phyloP scores from a whole-genome alignment of 2,329 filamentous ascomycete species.

The Dothiorella sarmentorum region DNA sequence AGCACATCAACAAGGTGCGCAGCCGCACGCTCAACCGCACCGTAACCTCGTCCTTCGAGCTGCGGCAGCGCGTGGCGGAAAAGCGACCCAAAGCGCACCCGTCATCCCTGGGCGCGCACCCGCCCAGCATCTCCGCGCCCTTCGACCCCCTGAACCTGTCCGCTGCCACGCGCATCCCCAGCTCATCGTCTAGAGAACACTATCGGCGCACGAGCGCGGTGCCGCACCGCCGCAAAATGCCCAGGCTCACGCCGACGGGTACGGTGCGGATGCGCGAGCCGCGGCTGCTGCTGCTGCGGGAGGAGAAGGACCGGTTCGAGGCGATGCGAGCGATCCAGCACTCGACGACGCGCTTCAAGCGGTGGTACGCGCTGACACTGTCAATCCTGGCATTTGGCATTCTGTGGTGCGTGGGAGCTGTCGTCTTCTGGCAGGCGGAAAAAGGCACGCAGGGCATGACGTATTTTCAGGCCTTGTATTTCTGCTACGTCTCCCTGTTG shows the following conservation, averaged over 20 bases:
- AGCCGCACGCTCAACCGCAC: constrained; percentile 53
- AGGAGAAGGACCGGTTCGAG: constrained; percentile 65
- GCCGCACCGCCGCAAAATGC: not conserved
- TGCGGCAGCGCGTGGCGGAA: constrained; percentile 34
- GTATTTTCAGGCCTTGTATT: constrained; percentile 83
- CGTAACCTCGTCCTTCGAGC: constrained; percentile 51
- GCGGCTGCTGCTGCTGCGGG: constrained; percentile 55
- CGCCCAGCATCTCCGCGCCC: constrained; percentile 22
- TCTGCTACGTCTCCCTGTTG: constrained; percentile 76
- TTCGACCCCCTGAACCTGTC: constrained; percentile 20
- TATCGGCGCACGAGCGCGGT: too few relatives aligned
- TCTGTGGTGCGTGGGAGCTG: constrained; percentile 77
- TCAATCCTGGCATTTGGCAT: constrained; percentile 66
- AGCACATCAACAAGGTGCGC: constrained; percentile 55
- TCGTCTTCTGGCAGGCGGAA: constrained; percentile 67
- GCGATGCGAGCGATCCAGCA: constrained; percentile 79
- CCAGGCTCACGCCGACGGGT: constrained; percentile 9
- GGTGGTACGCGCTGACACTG: constrained; percentile 69
- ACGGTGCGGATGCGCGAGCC: constrained; percentile 26
- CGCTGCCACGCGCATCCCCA: constrained; percentile 17
- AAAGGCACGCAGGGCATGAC: constrained; percentile 53
- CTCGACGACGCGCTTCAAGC: constrained; percentile 60
- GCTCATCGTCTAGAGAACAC: too few relatives aligned
- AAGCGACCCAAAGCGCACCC: not conserved
- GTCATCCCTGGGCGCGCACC: not conserved